A percentile compares a stretch with the other conserved stretches of the same genome.
Conservation (phyloP, 306 rosid species). For the Cercis canadensis region DNA sequence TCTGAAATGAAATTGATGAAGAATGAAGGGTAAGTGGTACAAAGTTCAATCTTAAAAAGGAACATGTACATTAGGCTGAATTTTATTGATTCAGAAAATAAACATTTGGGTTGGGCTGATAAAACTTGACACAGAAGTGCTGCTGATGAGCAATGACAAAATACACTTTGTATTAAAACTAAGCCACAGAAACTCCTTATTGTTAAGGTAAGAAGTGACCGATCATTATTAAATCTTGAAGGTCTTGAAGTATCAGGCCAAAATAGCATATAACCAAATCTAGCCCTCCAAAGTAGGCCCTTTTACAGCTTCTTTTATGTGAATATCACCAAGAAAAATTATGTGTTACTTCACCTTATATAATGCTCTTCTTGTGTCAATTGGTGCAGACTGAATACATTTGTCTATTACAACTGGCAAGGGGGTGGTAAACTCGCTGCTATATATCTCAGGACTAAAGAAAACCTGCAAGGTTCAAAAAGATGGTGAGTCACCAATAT, state of each 20-base stretch:
- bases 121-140: not conserved
- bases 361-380: conserved; percentile 95
- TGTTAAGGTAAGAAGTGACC: not conserved
- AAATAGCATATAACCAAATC: conserved; percentile 15
- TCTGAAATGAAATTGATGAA: conserved; percentile 56
- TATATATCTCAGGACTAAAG: conserved; percentile 97
- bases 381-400: conserved; percentile 98
- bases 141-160: conserved; percentile 26
- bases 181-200: conserved; percentile 1
- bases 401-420: conserved; percentile 91
- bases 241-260: not conserved
- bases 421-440: conserved; percentile 81
- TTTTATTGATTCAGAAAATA: conserved; percentile 5
- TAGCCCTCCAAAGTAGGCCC: conserved; percentile 16
- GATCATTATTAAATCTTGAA: not conserved
- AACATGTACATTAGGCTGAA: conserved; percentile 8
- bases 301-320: conserved; percentile 20
- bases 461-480: conserved; percentile 65
- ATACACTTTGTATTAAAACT: conserved; percentile 14
- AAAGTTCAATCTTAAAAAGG: conserved; percentile 10
- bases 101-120: conserved; percentile 17
- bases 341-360: conserved; percentile 73
- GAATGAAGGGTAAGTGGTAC: conserved; percentile 3
- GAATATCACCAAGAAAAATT: conserved; percentile 17
- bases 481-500: not conserved